phyloP scores from a whole-genome alignment of 257 asterid genomes.

The Leptodermis oblonga region DNA sequence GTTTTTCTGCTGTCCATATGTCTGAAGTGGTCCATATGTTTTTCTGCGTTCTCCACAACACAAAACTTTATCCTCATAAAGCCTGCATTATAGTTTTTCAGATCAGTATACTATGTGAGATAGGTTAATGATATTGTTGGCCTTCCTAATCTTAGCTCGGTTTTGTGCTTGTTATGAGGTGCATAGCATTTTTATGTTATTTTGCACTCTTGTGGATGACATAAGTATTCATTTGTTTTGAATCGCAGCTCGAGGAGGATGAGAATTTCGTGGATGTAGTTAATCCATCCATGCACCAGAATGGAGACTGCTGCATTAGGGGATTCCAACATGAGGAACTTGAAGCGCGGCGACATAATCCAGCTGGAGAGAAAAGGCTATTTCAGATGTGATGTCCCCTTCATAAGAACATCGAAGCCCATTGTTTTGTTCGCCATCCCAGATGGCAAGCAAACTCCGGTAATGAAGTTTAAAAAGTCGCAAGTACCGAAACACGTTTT shows the following conservation, averaged over 20 bases:
- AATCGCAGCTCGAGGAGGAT: slow-evolving; percentile 86
- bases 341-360: slow-evolving; percentile 72
- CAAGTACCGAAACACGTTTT: neutral
- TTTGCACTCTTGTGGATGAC: neutral
- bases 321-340: slow-evolving; percentile 80
- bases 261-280: slow-evolving; percentile 72
- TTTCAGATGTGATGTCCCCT: slow-evolving; percentile 80
- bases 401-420: slow-evolving; percentile 56
- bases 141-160: neutral
- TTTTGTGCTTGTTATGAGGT: neutral
- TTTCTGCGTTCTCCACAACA: no score
- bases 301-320: slow-evolving; percentile 70
- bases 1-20: no score
- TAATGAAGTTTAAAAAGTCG: slow-evolving; percentile 33
- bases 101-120: neutral
- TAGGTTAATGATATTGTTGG: neutral
- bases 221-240: slow-evolving; percentile 6
- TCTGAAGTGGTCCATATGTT: no score
- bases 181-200: neutral
- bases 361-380: slow-evolving; percentile 96
- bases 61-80: neutral
- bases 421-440: slow-evolving; percentile 78
- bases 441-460: slow-evolving; percentile 82
- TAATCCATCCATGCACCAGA: slow-evolving; percentile 55
- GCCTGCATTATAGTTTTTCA: neutral